Percentiles rank a stretch among this genome's conserved stretches.
Evolutionary conservation across 495 filamentous ascomycete species (phyloP).

Genomic region (Jackrogersella minutella): DNA sequence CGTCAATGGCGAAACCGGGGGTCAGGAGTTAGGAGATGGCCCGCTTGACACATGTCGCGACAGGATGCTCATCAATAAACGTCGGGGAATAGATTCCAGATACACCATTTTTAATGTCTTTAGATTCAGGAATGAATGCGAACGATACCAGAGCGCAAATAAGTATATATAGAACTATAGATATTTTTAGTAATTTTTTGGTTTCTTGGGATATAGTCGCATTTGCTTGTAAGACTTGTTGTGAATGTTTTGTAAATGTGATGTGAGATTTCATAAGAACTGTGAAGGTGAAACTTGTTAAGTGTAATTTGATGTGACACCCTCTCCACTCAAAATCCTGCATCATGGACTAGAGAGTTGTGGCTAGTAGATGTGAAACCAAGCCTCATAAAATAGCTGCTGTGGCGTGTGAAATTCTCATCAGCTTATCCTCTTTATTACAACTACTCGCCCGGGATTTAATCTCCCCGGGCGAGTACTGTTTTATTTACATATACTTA

Average conservation of each 20-base stretch:
- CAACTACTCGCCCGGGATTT: too few species aligned
- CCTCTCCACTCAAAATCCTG: neutral
- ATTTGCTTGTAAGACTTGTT: neutral
- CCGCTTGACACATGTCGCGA: conserved; percentile 6
- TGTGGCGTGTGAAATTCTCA: neutral
- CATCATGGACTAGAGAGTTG: too few species aligned
- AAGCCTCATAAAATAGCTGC: neutral
- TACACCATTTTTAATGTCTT: neutral
- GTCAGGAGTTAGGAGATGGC: conserved; percentile 2
- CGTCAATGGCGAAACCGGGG: neutral
- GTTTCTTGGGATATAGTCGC: neutral
- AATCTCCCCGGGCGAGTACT: too few species aligned
- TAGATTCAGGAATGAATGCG: conserved; percentile 1
- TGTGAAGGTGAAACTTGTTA: neutral
- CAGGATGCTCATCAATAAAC: neutral
- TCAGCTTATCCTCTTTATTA: too few species aligned
- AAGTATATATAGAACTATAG: conserved; percentile 6
- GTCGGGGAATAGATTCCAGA: conserved; percentile 9
- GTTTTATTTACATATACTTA: too few species aligned
- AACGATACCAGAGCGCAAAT: conserved; percentile 13
- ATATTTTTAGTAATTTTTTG: conserved; percentile 22
- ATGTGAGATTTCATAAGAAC: neutral
- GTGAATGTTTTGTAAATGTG: neutral
- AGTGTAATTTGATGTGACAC: too few species aligned
- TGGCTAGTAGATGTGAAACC: neutral